Conservation (phyloP, 495 filamentous ascomycete species). For the Aspergillus saccharolyticus region DNA sequence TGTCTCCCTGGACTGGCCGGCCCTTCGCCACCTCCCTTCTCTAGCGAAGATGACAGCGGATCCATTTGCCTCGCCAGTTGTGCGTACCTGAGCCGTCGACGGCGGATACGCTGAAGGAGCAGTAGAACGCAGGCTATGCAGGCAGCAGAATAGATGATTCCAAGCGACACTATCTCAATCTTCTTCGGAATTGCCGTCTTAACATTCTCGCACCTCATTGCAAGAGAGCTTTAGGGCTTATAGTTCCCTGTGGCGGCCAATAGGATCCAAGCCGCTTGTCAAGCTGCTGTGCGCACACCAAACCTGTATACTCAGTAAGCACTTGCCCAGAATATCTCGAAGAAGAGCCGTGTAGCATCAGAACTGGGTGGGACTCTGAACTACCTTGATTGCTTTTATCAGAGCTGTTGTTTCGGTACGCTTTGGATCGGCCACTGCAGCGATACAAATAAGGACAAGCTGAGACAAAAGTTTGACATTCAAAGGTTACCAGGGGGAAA, state of each 20-base stretch:
- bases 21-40: constrained; percentile 20
- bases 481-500: no score
- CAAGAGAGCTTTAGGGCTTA: constrained; percentile 3
- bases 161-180: constrained; percentile 12
- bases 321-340: neutral
- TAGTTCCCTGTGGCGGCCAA: neutral
- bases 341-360: neutral
- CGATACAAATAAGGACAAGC: neutral
- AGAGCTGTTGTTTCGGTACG: neutral
- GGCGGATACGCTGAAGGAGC: constrained; percentile 19
- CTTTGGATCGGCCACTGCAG: neutral
- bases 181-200: constrained; percentile 10
- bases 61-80: constrained; percentile 20
- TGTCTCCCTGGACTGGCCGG: constrained; percentile 12
- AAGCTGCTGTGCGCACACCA: neutral
- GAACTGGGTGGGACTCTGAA: neutral
- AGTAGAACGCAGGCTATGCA: constrained; percentile 19
- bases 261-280: neutral
- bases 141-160: constrained; percentile 14
- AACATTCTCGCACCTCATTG: constrained; percentile 19
- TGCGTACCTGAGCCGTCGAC: constrained; percentile 12
- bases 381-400: neutral
- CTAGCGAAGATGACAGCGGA: constrained; percentile 12
- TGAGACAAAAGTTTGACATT: neutral
- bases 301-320: neutral